Base-by-base conservation (phyloP, 768 basidiomycete species). In the Suillus paluster region DNA sequence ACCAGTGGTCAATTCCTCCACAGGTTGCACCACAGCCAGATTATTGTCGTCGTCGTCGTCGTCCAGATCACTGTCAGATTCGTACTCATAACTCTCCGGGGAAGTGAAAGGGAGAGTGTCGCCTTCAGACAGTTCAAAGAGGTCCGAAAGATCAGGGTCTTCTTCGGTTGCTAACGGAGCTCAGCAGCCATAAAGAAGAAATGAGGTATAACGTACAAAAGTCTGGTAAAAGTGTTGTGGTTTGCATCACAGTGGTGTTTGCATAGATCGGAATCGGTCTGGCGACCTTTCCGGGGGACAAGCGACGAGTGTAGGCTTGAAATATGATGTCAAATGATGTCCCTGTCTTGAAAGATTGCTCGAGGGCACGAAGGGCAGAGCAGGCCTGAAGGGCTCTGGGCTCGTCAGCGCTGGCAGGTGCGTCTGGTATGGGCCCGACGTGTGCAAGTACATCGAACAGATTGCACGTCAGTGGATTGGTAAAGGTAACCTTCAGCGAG, bases 301-400 rank as follows among this genome's bases (percentile, higher is more conserved):
- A 7, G 4, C 45, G 58, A 36, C 44, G 41, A 30, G 45, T 41
- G n/a, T 49, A 60, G 14, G 21, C 27, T 23, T 50, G 46, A 14
- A 60, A 62, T 50, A 50, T 50, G 15, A 48, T 34, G 46, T 62
- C 48, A 33, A 62, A 62, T 27, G 45, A 62, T 39, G 50, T 48
- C 15, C 61, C 61, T 4, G 30, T 60, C 30, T 23, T 49, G n/a
- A 62, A 46, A 11, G 61, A 60, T n/a, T 42, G 21, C 23, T 59
- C 58, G 38, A 62, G 58, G 38, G 39, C 33, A 27, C 38, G 38
- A 30, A 60, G 42, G 19, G 33, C 61, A 48, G 58, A 25, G 30
- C 15, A 27, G 21, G 33, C 46, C n/a, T 54, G 42, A 33, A 21
- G 7, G n/a, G 27, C 19, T 5, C 15, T 15, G 5, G 53, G n/a